Conservation (phyloP, 352 stramenopile species). For the Phytophthora tubulina region DNA sequence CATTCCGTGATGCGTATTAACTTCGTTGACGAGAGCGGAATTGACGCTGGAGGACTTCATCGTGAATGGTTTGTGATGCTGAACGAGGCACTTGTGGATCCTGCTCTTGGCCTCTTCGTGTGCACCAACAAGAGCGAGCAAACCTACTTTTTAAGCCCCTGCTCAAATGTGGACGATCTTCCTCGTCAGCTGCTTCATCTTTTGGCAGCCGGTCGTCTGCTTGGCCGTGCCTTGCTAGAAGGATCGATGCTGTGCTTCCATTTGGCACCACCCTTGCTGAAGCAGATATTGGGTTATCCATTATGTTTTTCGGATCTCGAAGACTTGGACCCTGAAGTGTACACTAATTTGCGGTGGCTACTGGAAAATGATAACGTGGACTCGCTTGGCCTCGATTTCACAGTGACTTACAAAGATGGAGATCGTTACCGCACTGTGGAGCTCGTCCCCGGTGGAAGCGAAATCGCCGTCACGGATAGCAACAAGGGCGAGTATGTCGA, state of each 20-base stretch:
- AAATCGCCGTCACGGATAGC: slow-evolving; percentile 88
- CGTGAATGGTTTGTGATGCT: slow-evolving; percentile 82
- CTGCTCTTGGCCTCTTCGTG: slow-evolving; percentile 39
- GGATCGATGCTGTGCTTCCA: slow-evolving; percentile 91
- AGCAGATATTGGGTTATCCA: slow-evolving; percentile 93
- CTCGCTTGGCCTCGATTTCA: slow-evolving; percentile 56
- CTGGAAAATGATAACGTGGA: slow-evolving; percentile 54
- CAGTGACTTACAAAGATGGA: slow-evolving; percentile 35
- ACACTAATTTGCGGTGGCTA: slow-evolving; percentile 57
- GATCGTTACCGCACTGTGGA: slow-evolving; percentile 34
- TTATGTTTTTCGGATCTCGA: slow-evolving; percentile 92
- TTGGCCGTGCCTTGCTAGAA: slow-evolving; percentile 67
- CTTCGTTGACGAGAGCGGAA: slow-evolving; percentile 66
- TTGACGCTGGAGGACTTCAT: slow-evolving; percentile 73
- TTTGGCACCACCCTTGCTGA: slow-evolving; percentile 93
- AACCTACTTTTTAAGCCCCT: slow-evolving; percentile 51
- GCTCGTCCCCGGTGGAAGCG: slow-evolving; percentile 39
- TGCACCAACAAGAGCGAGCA: slow-evolving; percentile 47
- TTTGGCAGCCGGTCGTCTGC: slow-evolving; percentile 42
- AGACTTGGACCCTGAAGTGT: slow-evolving; percentile 46
- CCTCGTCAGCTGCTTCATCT: slow-evolving; percentile 45
- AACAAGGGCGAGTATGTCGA: slow-evolving; percentile 94
- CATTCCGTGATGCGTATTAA: slow-evolving; percentile 55
- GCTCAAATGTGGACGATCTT: slow-evolving; percentile 29
- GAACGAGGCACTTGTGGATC: slow-evolving; percentile 44